Evolutionary conservation across 2,329 filamentous ascomycete species (phyloP).

Genomic region (Zarea fungicola): DNA sequence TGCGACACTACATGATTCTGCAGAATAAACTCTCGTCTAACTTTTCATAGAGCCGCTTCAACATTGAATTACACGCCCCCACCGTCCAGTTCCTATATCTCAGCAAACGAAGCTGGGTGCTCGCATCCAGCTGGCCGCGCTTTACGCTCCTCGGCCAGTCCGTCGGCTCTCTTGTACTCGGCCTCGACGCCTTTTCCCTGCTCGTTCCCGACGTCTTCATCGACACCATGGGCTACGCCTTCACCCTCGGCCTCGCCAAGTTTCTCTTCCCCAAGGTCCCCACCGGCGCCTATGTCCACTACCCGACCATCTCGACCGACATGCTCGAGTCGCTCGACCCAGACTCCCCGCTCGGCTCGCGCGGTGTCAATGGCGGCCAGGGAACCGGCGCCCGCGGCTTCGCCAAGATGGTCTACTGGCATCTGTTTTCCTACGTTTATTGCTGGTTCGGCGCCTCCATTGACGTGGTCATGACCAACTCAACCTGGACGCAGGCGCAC

Average conservation of each 20-base stretch:
- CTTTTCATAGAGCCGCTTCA: constrained; percentile 67
- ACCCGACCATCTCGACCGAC: constrained; percentile 95
- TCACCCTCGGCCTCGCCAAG: constrained; percentile 76
- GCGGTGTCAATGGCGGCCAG: constrained; percentile 78
- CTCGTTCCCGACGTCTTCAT: constrained; percentile 90
- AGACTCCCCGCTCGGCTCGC: constrained; percentile 48
- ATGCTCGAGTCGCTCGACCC: constrained; percentile 84
- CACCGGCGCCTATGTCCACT: constrained; percentile 92
- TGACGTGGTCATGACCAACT: constrained; percentile 97
- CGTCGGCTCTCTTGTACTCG: constrained; percentile 78
- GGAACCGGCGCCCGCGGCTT: constrained; percentile 66
- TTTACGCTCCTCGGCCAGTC: constrained; percentile 95
- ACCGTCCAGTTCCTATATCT: constrained; percentile 87
- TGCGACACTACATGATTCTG: constrained; percentile 27
- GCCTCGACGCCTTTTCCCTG: constrained; percentile 88
- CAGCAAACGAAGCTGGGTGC: constrained; percentile 78
- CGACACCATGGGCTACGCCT: constrained; percentile 98
- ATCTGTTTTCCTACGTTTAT: constrained; percentile 76
- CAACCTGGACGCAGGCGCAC: constrained; percentile 85
- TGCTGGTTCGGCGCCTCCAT: constrained; percentile 75
- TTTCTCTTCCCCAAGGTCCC: constrained; percentile 75
- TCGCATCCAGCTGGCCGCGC: constrained; percentile 80
- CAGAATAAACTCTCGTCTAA: constrained; percentile 12
- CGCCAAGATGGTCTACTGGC: constrained; percentile 80
- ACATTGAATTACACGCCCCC: constrained; percentile 80